A percentile compares a stretch with the other conserved stretches of the same genome.
These are phyloP conservation scores for Globisporangium mamillatum DNA, from an alignment of 352 stramenopile genomes.

Conservation along the genomic window DNA sequence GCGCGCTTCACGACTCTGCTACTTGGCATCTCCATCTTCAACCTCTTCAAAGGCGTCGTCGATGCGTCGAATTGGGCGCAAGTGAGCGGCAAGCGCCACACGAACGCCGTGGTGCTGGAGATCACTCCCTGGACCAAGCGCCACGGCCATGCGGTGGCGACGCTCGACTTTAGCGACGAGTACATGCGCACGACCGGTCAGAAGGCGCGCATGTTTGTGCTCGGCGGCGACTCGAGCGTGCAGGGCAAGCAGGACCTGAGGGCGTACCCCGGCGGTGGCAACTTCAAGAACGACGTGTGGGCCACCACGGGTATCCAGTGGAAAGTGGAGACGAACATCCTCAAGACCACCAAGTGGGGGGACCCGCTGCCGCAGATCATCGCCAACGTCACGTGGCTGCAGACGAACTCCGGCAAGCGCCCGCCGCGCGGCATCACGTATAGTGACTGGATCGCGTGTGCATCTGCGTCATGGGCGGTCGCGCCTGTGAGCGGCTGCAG, in stretches of 20 bases:
- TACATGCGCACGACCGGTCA: conserved; percentile 41
- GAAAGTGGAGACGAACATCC: conserved; percentile 49
- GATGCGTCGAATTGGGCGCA: conserved; percentile 59
- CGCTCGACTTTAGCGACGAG: conserved; percentile 56
- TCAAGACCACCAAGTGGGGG: conserved; percentile 69
- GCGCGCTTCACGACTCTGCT: neutral
- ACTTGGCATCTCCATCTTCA: neutral
- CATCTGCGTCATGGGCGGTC: conserved; percentile 47
- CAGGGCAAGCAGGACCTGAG: conserved; percentile 65
- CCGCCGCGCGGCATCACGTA: conserved; percentile 61
- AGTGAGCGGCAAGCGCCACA: conserved; percentile 58
- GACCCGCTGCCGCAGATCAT: conserved; percentile 65
- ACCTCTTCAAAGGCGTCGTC: neutral
- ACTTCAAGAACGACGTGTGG: conserved; percentile 74
- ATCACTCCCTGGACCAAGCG: conserved; percentile 57
- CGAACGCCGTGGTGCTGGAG: conserved; percentile 50
- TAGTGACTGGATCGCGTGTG: conserved; percentile 63
- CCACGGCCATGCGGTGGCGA: conserved; percentile 58
- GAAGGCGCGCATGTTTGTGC: conserved; percentile 60
- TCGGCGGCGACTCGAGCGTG: conserved; percentile 68
- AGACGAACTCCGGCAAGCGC: conserved; percentile 68
- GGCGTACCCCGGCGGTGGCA: conserved; percentile 64
- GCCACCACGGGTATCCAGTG: conserved; percentile 57
- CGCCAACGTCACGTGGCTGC: conserved; percentile 64
- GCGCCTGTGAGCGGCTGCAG: conserved; percentile 46